phyloP scores from a whole-genome alignment of 441 rosid genomes.

The Cnidoscolus chayamansa region DNA sequence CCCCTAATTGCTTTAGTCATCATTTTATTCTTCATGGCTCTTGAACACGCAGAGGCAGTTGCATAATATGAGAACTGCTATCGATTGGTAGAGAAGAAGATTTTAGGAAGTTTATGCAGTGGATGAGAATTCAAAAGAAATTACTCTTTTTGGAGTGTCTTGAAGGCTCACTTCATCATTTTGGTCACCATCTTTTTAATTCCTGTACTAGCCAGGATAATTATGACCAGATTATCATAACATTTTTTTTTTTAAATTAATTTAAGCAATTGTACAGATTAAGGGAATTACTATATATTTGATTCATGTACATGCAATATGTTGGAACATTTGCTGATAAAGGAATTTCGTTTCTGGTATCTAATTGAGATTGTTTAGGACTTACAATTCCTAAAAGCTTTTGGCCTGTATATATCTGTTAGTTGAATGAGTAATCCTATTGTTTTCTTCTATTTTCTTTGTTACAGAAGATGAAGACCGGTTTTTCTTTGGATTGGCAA shows the following conservation, averaged over 20 bases:
- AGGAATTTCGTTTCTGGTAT: not conserved
- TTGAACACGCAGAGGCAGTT: not conserved
- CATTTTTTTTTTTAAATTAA: not conserved
- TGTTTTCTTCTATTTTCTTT: not conserved
- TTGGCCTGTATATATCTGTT: not conserved
- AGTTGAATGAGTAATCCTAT: not conserved
- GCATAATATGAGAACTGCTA: not conserved
- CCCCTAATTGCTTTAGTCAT: not conserved
- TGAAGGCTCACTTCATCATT: not conserved
- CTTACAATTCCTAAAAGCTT: not conserved
- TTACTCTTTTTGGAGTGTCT: not conserved
- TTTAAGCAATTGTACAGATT: not conserved
- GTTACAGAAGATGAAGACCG: constrained; percentile 42
- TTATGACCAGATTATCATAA: not conserved
- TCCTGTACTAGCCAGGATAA: not conserved
- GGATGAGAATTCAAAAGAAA: not conserved
- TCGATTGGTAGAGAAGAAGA: not conserved
- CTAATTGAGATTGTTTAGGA: not conserved
- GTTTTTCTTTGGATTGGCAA: constrained; percentile 96
- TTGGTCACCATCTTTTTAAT: not conserved
- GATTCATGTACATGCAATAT: not conserved
- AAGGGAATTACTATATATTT: no score
- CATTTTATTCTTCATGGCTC: not conserved
- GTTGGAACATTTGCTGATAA: not conserved
- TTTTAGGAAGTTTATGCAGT: not conserved